Conservation (phyloP, 75 land plant genomes). For the Pinus albicaulis region DNA sequence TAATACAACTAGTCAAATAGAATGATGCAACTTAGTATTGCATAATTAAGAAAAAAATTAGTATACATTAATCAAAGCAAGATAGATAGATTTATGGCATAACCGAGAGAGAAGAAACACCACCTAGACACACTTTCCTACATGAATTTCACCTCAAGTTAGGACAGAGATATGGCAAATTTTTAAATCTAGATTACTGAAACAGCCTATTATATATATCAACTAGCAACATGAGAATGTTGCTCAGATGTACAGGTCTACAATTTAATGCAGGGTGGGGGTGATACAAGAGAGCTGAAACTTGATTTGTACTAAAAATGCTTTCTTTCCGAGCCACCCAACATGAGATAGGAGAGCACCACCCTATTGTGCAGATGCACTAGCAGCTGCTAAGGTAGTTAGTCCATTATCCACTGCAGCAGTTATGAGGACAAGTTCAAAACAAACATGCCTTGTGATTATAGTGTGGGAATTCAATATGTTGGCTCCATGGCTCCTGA, state of each 20-base stretch:
- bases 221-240: background rate
- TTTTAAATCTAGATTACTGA: no score
- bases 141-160: background rate
- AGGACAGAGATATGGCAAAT: background rate
- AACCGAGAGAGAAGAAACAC: background rate
- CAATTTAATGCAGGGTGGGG: background rate
- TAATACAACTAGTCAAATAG: no score
- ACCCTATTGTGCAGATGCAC: background rate
- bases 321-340: background rate
- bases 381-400: background rate
- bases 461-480: background rate
- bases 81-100: no score
- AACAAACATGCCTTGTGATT: background rate
- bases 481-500: background rate
- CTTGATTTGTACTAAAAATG: background rate
- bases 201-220: background rate
- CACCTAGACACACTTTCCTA: background rate
- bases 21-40: no score
- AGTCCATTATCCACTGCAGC: background rate
- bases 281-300: background rate
- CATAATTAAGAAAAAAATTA: no score
- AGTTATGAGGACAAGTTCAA: background rate
- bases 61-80: no score
- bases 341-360: background rate
- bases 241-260: background rate